These are phyloP conservation scores for Leccinum olivaceoglutinosum DNA, from an alignment of 1,284 basidiomycete species.

Conservation along the genomic window DNA sequence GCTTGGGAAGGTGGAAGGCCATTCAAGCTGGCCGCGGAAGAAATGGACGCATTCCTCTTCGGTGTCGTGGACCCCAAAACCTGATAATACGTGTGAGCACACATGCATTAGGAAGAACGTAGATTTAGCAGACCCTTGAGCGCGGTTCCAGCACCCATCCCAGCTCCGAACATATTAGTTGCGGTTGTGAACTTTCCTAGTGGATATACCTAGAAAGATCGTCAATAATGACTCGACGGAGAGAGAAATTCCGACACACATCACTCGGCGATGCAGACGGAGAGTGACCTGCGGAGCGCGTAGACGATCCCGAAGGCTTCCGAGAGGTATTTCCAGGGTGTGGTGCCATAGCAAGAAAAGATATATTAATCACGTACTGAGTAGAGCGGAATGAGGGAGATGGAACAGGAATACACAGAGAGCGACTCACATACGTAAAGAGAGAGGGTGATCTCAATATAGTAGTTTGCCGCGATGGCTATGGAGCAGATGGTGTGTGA, in stretches of 20 bases:
- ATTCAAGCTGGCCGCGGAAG: conserved; percentile 49
- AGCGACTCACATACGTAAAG: conserved; percentile 28
- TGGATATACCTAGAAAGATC: conserved; percentile 29
- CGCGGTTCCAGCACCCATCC: conserved; percentile 41
- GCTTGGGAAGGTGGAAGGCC: conserved; percentile 44
- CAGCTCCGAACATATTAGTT: conserved; percentile 49
- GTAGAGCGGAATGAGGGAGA: conserved; percentile 17
- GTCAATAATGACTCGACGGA: conserved; percentile 10
- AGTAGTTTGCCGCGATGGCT: no score
- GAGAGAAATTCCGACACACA: conserved; percentile 31
- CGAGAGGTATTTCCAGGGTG: conserved; percentile 47
- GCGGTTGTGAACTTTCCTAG: conserved; percentile 41
- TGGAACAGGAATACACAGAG: conserved; percentile 2
- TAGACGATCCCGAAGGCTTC: conserved; percentile 64
- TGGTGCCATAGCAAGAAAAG: conserved; percentile 42
- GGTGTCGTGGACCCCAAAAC: conserved; percentile 53
- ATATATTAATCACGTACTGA: conserved; percentile 30
- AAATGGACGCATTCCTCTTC: conserved; percentile 58
- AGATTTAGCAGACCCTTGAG: conserved; percentile 40
- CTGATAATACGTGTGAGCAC: conserved; percentile 31
- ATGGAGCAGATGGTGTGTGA: no score
- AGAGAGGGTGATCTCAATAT: conserved; percentile 7
- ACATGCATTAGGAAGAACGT: conserved; percentile 8
- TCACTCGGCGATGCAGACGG: conserved; percentile 52
- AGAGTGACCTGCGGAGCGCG: conserved; percentile 56